phyloP scores from a whole-genome alignment of 1,139 yeast species.

The Debaryomyces sp. region DNA sequence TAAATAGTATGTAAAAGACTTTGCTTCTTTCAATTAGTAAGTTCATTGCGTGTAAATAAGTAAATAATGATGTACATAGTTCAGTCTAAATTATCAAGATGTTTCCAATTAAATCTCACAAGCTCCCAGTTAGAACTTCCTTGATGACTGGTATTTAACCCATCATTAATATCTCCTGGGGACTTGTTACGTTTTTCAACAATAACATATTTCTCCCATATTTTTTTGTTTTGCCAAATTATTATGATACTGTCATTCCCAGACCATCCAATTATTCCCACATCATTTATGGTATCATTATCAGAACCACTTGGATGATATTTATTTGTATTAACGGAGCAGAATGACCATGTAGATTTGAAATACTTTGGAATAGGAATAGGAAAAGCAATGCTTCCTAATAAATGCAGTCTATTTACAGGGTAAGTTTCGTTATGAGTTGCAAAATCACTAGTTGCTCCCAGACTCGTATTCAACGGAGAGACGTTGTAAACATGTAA shows the following conservation, averaged over 20 bases:
- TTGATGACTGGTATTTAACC: not conserved
- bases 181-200: constrained; percentile 36
- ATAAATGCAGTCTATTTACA: constrained; percentile 64
- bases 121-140: constrained; percentile 52
- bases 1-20: constrained; percentile 12
- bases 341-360: constrained; percentile 88
- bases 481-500: constrained; percentile 74
- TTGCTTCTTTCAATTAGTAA: not conserved
- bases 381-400: constrained; percentile 67
- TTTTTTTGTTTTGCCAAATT: constrained; percentile 70
- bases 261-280: constrained; percentile 80
- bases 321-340: constrained; percentile 67
- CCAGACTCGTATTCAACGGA: not conserved
- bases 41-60: not conserved
- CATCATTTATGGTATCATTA: constrained; percentile 39
- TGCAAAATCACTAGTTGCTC: not conserved
- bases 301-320: constrained; percentile 29
- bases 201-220: constrained; percentile 86
- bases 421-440: constrained; percentile 9
- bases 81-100: constrained; percentile 38
- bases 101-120: constrained; percentile 78
- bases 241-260: constrained; percentile 67
- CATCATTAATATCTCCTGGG: not conserved
- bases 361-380: constrained; percentile 69
- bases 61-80: not conserved